Base-by-base conservation (phyloP, 2,329 filamentous ascomycete species). In the Colletotrichum sp. region DNA sequence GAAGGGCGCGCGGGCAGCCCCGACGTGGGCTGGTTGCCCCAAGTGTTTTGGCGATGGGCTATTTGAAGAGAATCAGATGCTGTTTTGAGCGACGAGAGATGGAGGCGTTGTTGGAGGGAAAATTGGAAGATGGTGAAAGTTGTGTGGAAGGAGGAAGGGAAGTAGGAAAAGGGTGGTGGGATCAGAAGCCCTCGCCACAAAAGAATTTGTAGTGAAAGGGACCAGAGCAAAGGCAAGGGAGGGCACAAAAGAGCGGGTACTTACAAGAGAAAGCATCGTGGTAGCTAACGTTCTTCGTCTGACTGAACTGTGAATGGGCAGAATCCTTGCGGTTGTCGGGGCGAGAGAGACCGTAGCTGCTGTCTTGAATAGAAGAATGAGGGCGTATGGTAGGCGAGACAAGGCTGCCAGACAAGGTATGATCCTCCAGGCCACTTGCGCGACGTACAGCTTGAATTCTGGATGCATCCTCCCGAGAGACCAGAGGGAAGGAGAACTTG, bases 361-460 rank as follows among this genome's bases (percentile, higher is more conserved):
- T 64, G 15, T 69, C 31, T n/a, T 66, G 62, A 8, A 36, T 62
- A 8, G 69, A 72, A 29, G 33, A 61, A 57, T 51, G 12, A 6
- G 67, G 15, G 21, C 64, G 33, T 13, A 62, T 16, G 11, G 67
- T 55, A 24, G 61, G 33, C 2, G 63, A 72, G 27, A 62, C 16
- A 6, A 72, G 57, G 6, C 69, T 57, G 24, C 75, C 75, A 9
- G 73, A 71, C 18, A 73, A 64, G 24, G 73, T 74, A 36, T 76
- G 75, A n/a, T 76, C 75, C 34, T 76, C 75, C 5, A 76, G 55
- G 47, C 75, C 75, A 51, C 75, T 76, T 8, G 70, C 74, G 5
- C 75, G 73, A 21, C 73, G 73, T 18, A 74, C 43, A 18, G 62
- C 70, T 51, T 76, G 75, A 15, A 63, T 63, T 33, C 51, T 66